Conservation (phyloP, 2,329 filamentous ascomycete genomes). For the Tolypocladium tropicale region DNA sequence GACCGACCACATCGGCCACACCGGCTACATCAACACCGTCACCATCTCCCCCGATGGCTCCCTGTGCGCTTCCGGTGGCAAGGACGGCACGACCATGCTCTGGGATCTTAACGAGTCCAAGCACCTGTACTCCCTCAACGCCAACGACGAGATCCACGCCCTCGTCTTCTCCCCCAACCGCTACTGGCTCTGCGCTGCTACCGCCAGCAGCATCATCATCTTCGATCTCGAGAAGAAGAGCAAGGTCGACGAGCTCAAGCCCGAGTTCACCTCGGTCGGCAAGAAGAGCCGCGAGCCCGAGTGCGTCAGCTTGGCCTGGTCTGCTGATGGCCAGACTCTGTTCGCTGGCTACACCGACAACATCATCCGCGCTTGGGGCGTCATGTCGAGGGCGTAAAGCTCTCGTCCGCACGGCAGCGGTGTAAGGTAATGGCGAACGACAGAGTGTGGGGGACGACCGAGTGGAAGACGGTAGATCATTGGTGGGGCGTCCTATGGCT, state of each 20-base stretch:
- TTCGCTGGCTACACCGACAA: constrained; percentile 99
- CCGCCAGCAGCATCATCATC: constrained; percentile 97
- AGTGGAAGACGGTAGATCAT: constrained; percentile 25
- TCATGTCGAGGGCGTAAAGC: constrained; percentile 81
- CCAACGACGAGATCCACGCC: constrained; percentile 99
- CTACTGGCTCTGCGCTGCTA: constrained; percentile 99
- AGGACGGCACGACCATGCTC: constrained; percentile 99
- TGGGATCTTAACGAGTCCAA: constrained; percentile 99
- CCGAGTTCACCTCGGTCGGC: constrained; percentile 91
- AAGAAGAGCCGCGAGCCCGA: constrained; percentile 99
- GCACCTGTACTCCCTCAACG: constrained; percentile 99
- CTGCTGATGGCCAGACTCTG: constrained; percentile 95
- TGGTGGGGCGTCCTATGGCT: constrained; percentile 34
- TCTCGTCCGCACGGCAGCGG: constrained; percentile 9
- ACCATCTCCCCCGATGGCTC: constrained; percentile 99
- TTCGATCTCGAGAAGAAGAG: constrained; percentile 99
- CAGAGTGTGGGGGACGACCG: background rate
- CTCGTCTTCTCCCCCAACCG: constrained; percentile 99
- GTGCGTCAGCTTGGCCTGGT: constrained; percentile 96
- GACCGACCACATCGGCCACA: constrained; percentile 99
- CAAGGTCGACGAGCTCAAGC: constrained; percentile 99
- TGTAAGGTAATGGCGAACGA: constrained; percentile 2
- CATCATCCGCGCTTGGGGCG: constrained; percentile 95
- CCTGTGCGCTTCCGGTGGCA: constrained; percentile 96
- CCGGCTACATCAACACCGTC: constrained; percentile 99